Percentiles rank a stretch among this genome's conserved stretches.
Conservation (phyloP, 306 rosid genomes). For the Canavalia ensiformis region DNA sequence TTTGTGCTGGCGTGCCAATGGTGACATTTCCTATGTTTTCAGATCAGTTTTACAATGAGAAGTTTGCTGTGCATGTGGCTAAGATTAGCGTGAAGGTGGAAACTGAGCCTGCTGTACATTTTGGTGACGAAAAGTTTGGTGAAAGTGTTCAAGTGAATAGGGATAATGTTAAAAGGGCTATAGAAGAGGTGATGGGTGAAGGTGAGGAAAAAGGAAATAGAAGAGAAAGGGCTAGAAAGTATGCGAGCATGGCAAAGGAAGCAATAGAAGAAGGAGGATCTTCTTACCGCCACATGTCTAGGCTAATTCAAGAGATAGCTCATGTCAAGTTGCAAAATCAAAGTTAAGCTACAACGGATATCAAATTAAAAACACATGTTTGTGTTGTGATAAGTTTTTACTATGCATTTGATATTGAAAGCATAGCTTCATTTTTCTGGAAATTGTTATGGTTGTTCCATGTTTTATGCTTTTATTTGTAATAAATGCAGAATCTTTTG, state of each 20-base stretch:
- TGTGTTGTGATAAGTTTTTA: too few species aligned
- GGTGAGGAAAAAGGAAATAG: slow-evolving; percentile 49
- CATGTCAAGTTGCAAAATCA: slow-evolving; percentile 4
- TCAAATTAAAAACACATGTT: too few species aligned
- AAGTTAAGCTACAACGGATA: not conserved
- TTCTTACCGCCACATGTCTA: slow-evolving; percentile 49
- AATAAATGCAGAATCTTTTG: too few species aligned
- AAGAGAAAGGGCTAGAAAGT: slow-evolving; percentile 49
- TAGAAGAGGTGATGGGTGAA: slow-evolving; percentile 55
- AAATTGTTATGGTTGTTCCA: too few species aligned
- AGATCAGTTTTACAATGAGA: slow-evolving; percentile 63
- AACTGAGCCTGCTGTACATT: slow-evolving; percentile 19
- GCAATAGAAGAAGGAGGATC: slow-evolving; percentile 62
- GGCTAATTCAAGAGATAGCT: slow-evolving; percentile 47
- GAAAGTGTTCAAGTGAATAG: slow-evolving; percentile 47
- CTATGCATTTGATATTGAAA: too few species aligned
- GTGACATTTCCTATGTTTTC: slow-evolving; percentile 62
- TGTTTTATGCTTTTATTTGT: too few species aligned
- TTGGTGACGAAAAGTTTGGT: slow-evolving; percentile 55
- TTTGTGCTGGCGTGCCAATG: slow-evolving; percentile 59
- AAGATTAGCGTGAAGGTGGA: slow-evolving; percentile 50
- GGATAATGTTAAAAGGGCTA: slow-evolving; percentile 48
- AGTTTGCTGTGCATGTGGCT: slow-evolving; percentile 48
- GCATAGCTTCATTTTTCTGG: too few species aligned
- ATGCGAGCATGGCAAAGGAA: slow-evolving; percentile 48